These are phyloP conservation scores for Botryotinia calthae DNA, from an alignment of 2,329 filamentous ascomycete species.

Conservation along the genomic window DNA sequence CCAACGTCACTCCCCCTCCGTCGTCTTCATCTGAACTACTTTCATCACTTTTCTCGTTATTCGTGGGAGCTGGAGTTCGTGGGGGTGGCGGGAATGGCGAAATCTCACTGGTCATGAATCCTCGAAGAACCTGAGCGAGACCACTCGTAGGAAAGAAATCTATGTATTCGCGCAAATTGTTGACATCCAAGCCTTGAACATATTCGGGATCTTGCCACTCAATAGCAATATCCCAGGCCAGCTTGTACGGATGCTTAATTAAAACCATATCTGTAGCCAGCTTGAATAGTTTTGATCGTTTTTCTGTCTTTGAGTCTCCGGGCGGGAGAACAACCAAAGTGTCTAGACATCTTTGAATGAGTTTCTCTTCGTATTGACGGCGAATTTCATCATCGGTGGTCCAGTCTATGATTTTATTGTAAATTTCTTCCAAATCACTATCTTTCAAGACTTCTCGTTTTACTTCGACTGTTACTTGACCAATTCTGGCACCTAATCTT, in stretches of 20 bases:
- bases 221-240: constrained; percentile 88
- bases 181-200: constrained; percentile 73
- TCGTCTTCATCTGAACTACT: constrained; percentile 57
- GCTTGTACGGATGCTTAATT: constrained; percentile 83
- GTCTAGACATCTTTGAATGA: constrained; percentile 78
- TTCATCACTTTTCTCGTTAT: constrained; percentile 46
- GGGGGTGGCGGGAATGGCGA: constrained; percentile 68
- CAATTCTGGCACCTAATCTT: constrained; percentile 77
- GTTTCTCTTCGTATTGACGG: constrained; percentile 84
- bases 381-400: constrained; percentile 80
- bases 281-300: constrained; percentile 70
- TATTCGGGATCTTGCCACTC: constrained; percentile 83
- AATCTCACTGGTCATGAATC: constrained; percentile 76
- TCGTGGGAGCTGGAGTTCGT: constrained; percentile 49
- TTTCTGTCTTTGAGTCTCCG: constrained; percentile 63
- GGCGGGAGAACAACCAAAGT: constrained; percentile 65
- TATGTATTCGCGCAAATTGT: constrained; percentile 76
- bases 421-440: constrained; percentile 77
- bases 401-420: constrained; percentile 86
- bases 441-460: constrained; percentile 77
- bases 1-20: constrained; percentile 52
- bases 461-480: constrained; percentile 80
- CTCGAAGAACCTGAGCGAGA: constrained; percentile 75
- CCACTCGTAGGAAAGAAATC: constrained; percentile 81
- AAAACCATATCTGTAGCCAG: constrained; percentile 91